These are phyloP conservation scores for Candida succiphila DNA, from an alignment of 805 yeast genomes.

Conservation along the genomic window DNA sequence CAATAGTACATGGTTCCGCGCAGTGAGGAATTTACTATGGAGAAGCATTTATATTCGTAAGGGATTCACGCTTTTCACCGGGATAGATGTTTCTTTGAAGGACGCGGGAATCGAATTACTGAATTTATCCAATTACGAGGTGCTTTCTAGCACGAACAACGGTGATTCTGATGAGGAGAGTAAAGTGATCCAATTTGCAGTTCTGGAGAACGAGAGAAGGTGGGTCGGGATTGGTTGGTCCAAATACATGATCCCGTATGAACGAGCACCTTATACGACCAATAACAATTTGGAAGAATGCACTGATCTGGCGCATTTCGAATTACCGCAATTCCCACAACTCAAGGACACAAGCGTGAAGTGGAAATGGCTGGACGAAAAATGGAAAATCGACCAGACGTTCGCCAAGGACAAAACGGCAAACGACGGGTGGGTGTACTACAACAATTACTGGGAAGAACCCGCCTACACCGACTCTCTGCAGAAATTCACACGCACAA, in stretches of 20 bases:
- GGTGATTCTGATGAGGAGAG: constrained; percentile 18
- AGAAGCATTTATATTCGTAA: constrained; percentile 33
- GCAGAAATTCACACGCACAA: constrained; percentile 38
- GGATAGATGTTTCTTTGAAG: constrained; percentile 15
- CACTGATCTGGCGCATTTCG: constrained; percentile 25
- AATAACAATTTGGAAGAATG: constrained; percentile 23
- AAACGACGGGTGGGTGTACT: constrained; percentile 45
- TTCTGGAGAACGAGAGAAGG: constrained; percentile 48
- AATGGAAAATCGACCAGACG: constrained; percentile 37
- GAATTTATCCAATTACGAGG: background rate
- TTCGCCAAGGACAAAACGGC: constrained; percentile 24
- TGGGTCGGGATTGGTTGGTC: constrained; percentile 60
- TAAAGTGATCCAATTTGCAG: constrained; percentile 38
- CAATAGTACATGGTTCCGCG: constrained; percentile 38
- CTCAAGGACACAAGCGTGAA: constrained; percentile 26
- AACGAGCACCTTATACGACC: constrained; percentile 38
- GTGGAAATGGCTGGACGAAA: constrained; percentile 51
- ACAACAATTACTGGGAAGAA: constrained; percentile 40
- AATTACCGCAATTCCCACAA: constrained; percentile 28
- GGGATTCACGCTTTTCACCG: constrained; percentile 30
- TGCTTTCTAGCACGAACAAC: background rate
- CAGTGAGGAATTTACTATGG: constrained; percentile 37
- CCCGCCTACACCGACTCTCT: constrained; percentile 33
- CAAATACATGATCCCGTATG: constrained; percentile 38
- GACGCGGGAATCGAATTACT: no score